phyloP scores from a whole-genome alignment of 2,329 filamentous ascomycete species.

The Clarireedia homoeocarpa region DNA sequence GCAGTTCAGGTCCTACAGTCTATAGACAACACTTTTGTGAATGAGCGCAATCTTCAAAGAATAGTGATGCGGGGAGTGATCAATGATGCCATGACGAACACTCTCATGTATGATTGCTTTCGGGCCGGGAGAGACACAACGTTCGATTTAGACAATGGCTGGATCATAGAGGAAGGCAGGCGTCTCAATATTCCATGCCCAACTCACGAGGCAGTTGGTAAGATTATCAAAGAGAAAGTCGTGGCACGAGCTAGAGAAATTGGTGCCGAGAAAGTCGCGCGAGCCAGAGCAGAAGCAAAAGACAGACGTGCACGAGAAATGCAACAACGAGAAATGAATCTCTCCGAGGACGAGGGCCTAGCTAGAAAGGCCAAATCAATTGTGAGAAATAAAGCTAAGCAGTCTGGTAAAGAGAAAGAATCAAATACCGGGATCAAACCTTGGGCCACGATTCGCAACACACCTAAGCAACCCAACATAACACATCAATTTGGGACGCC shows the following conservation, averaged over 20 bases:
- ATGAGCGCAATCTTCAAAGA: neutral
- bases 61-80: neutral
- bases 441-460: too few species aligned
- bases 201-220: neutral
- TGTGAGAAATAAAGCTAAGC: too few species aligned
- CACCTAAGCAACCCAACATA: too few species aligned
- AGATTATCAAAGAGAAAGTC: neutral
- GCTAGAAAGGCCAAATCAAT: too few species aligned
- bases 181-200: neutral
- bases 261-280: neutral
- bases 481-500: too few species aligned
- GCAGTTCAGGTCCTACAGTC: neutral
- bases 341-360: too few species aligned
- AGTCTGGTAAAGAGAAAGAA: too few species aligned
- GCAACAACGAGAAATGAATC: too few species aligned
- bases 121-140: neutral
- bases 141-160: constrained; percentile 2
- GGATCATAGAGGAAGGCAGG: neutral
- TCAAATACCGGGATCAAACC: too few species aligned
- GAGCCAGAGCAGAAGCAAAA: neutral
- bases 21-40: neutral
- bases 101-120: neutral
- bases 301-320: neutral
- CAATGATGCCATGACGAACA: neutral
- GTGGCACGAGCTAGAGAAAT: neutral